Evolutionary conservation across 2,329 filamentous ascomycete species (phyloP), one percentile per base, ranked within the genome.

Genomic region (Pseudogymnoascus sp.): DNA sequence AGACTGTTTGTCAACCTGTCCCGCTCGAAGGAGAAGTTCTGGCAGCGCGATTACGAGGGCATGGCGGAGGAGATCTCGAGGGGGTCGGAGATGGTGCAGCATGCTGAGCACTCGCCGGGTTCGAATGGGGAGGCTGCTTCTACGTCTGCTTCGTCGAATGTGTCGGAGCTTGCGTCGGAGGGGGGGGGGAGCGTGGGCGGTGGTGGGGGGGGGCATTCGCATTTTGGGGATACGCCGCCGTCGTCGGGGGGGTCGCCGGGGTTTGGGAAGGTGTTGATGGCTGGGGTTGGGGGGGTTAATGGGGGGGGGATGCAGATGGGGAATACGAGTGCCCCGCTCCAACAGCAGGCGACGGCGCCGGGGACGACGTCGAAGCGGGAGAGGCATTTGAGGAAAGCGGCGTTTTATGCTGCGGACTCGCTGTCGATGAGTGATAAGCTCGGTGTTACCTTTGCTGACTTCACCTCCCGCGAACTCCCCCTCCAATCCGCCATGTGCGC

Each of bases 1-100:
- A 85, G 93, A 57, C 80, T 99, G 0, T 97, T 95, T 76, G 92
- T 98, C 43, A 96, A 97, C 70, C 83, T 98, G n/a, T 90, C 90
- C 1, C 84, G 90, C 31, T 91, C 92, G 6, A 97, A 96, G 74
- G 93, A 97, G 74, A 90, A 90, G 66, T 93, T 97, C 71, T 97
- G 93, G 92, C 88, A 93, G 71, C 85, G 92, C 10, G 92, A 99
- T 73, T 98, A 92, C 82, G 91, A 96, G 67, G 90, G 88, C 4
- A 91, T 98, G 85, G 89, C 91, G 0, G 88, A 95, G 64, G 93
- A 97, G 75, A 80, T 97, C 23, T 90, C 90, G 2, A 85, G 86
- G 36, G 90, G 91, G 13, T 83, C 85, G 39, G 92, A 96, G 68
- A 84, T 92, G 13, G 81, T 89, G 21, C 88, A 90, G 68, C 87